Base-by-base conservation (phyloP, 2,329 filamentous ascomycete species). In the Colletotrichum siamense region DNA sequence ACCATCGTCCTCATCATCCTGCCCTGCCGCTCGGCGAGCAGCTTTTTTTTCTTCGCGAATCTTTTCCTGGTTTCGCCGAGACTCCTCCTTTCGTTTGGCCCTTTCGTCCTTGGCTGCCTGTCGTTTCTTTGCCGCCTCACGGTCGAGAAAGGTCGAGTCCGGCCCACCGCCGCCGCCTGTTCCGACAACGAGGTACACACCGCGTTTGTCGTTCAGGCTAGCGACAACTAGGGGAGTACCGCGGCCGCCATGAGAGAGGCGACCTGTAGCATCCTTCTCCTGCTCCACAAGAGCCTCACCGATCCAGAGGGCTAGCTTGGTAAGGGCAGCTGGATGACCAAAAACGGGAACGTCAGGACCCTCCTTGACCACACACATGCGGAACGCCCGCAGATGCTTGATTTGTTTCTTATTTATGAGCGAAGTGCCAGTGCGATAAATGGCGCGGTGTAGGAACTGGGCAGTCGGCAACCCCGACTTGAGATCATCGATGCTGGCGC, bases 301-400 rank as follows among this genome's bases (percentile, higher is more conserved):
- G 57, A 99, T 92, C 97, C 97, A 99, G 5, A 98, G 89, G 0
- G 96, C 96, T 16, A 99, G 90, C 84, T 99, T 98, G 3, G 96
- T 98, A 28, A 99, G 87, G 3, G 97, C 97, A 8, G 96, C 95
- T 0, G 97, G 96, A 81, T 99, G 96, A 1, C 94, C 96, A 85
- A 99, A 99, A 13, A 99, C 90, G n/a, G 91, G 87, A 0, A 98
- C 94, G 80, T 99, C 97, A 1, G 96, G 95, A 0, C 96, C 96
- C 81, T 99, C 97, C 83, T 98, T 98, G 80, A 99, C 96, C 6
- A 99, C 94, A 39, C 95, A 98, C 90, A 99, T 96, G 66, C 97
- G 95, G 84, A 99, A 99, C 1, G 96, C 95, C 64, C 95, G 93
- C 18, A 99, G 89, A 83, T 98, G 96, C 49, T 95, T 95, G 82